Conservation (phyloP, 2,329 filamentous ascomycete genomes). For the Biscogniauxia sp. region DNA sequence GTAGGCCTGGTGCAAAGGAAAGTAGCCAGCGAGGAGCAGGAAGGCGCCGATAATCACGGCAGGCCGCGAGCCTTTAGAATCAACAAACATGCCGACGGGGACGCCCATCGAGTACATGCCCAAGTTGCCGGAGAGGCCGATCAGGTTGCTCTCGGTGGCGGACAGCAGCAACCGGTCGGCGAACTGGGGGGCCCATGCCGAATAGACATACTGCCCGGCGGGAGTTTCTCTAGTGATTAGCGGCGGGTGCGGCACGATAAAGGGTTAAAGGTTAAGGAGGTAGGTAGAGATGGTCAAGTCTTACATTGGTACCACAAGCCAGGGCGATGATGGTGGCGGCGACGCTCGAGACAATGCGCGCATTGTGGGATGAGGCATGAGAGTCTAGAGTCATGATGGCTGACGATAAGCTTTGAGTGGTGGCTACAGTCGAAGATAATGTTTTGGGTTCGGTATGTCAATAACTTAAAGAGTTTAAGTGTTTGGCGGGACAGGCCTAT, state of each 20-base stretch:
- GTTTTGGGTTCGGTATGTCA: neutral
- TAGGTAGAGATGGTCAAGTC: constrained; percentile 27
- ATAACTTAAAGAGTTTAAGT: no score
- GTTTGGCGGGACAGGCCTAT: neutral
- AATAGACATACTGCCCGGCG: constrained; percentile 81
- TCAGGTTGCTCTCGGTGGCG: constrained; percentile 89
- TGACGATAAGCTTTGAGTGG: neutral
- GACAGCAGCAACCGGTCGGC: constrained; percentile 82
- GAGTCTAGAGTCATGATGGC: constrained; percentile 45
- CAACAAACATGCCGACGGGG: constrained; percentile 83
- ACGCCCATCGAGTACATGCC: constrained; percentile 94
- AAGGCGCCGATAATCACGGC: constrained; percentile 74
- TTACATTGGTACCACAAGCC: constrained; percentile 89
- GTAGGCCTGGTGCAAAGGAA: constrained; percentile 78
- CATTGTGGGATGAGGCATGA: constrained; percentile 49
- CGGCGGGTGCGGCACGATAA: neutral
- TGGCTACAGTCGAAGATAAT: no score
- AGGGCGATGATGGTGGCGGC: constrained; percentile 83
- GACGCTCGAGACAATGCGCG: constrained; percentile 76
- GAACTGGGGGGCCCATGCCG: constrained; percentile 95
- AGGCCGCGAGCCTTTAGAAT: constrained; percentile 75
- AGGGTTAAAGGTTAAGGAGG: neutral
- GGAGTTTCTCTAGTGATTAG: constrained; percentile 1
- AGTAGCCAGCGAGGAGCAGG: constrained; percentile 76
- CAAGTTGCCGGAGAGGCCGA: constrained; percentile 81